Percentiles rank a stretch among this genome's conserved stretches.
phyloP scores from a whole-genome alignment of 345 rosid species.

The Heritiera littoralis region DNA sequence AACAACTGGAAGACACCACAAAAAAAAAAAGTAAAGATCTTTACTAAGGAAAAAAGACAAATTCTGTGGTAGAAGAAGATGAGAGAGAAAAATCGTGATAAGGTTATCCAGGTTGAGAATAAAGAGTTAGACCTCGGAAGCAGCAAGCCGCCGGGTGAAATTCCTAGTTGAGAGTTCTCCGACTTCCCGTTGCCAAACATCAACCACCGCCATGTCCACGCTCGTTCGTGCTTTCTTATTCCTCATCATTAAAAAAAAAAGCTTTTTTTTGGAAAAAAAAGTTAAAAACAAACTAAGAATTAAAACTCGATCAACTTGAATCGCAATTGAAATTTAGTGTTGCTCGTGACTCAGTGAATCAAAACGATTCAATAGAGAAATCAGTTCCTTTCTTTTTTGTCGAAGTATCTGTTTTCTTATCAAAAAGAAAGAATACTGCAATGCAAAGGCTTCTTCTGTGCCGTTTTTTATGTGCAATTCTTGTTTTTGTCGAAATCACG shows the following conservation, averaged over 20 bases:
- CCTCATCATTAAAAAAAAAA: slow-evolving; percentile 24
- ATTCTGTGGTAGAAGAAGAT: not conserved
- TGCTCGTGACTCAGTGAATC: not conserved
- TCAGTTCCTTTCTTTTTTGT: not conserved
- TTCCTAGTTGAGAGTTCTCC: slow-evolving; percentile 67
- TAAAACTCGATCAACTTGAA: not conserved
- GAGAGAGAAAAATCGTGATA: not conserved
- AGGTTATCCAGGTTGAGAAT: not conserved
- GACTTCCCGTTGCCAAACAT: slow-evolving; percentile 73
- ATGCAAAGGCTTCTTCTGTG: not conserved
- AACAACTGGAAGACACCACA: not conserved
- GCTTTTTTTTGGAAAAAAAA: not conserved
- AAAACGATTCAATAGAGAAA: not conserved
- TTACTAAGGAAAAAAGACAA: not conserved
- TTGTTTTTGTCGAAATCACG: too few relatives aligned
- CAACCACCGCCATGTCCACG: slow-evolving; percentile 52
- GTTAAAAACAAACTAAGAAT: not conserved
- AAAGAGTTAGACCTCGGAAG: slow-evolving; percentile 59
- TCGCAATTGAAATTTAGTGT: not conserved
- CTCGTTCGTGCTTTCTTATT: slow-evolving; percentile 34
- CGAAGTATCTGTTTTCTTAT: too few relatives aligned
- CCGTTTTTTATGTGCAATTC: too few relatives aligned
- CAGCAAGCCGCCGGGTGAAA: slow-evolving; percentile 75
- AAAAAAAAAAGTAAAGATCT: not conserved
- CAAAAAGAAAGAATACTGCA: not conserved